These are phyloP conservation scores for Pseudogymnoascus pannorum DNA, from an alignment of 2,329 filamentous ascomycete species.

Conservation along the genomic window DNA sequence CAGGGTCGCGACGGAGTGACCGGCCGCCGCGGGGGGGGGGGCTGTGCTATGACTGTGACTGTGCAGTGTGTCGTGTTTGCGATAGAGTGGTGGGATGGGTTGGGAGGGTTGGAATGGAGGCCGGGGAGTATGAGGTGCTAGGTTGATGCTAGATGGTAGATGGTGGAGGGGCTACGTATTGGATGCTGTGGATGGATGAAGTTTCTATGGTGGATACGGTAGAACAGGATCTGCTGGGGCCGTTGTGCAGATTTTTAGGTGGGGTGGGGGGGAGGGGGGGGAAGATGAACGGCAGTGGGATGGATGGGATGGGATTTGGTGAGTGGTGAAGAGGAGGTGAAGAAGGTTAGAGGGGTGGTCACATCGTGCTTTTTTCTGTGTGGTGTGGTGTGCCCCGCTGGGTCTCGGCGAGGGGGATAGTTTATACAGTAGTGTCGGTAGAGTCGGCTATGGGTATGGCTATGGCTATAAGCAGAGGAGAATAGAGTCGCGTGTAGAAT, in stretches of 20 bases:
- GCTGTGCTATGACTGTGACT: too few species aligned
- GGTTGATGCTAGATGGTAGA: background rate
- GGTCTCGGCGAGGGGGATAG: background rate
- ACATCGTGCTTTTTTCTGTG: conserved; percentile 16
- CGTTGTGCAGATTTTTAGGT: background rate
- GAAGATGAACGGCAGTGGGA: conserved; percentile 17
- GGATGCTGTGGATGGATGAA: background rate
- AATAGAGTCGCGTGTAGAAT: background rate
- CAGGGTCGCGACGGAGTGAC: background rate
- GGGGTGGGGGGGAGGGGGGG: background rate
- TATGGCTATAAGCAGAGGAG: too few species aligned
- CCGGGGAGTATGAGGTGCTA: too few species aligned
- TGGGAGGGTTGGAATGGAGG: background rate
- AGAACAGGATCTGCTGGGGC: background rate
- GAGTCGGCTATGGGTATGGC: too few species aligned
- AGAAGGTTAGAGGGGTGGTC: conserved; percentile 13
- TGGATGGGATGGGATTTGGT: conserved; percentile 16
- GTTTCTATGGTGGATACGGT: background rate
- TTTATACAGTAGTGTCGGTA: too few species aligned
- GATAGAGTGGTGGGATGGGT: background rate
- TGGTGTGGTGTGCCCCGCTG: conserved; percentile 3
- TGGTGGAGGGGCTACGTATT: too few species aligned
- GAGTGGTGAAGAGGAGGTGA: too few species aligned
- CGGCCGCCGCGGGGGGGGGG: too few species aligned
- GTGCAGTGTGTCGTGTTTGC: background rate